A percentile compares a stretch with the other conserved stretches of the same genome.
phyloP scores from a whole-genome alignment of 2,329 filamentous ascomycete species.

The Hymenoscyphus fraxineus region DNA sequence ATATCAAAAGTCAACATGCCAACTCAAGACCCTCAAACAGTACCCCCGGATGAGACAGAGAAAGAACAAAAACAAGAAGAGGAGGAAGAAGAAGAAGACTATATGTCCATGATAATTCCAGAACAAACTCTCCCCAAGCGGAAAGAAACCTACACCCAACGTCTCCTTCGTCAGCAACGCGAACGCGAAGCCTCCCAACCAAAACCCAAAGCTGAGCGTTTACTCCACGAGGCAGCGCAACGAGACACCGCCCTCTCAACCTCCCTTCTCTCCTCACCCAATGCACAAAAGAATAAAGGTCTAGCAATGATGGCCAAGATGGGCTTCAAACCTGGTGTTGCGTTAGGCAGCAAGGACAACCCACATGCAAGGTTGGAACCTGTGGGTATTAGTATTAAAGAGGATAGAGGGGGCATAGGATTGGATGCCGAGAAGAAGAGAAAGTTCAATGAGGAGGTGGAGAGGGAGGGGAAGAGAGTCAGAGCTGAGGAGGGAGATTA shows the following conservation, averaged over 20 bases:
- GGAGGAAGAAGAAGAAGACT: slow-evolving; percentile 81
- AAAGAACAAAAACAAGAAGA: slow-evolving; percentile 18
- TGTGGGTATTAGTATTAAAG: slow-evolving; percentile 71
- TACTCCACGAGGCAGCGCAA: slow-evolving; percentile 65
- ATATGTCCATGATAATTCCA: slow-evolving; percentile 92
- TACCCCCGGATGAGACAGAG: background rate
- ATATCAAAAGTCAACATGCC: slow-evolving; percentile 10
- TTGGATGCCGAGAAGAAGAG: slow-evolving; percentile 79
- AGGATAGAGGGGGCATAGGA: slow-evolving; percentile 78
- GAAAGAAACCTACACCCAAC: slow-evolving; percentile 62
- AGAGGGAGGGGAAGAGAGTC: slow-evolving; percentile 53
- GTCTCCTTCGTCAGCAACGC: slow-evolving; percentile 40
- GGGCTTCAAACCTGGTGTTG: slow-evolving; percentile 75
- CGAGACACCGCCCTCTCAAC: slow-evolving; percentile 73
- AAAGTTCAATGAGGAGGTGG: slow-evolving; percentile 62
- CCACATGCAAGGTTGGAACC: slow-evolving; percentile 58
- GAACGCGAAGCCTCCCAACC: slow-evolving; percentile 65
- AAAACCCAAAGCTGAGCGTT: slow-evolving; percentile 80
- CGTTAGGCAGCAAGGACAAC: slow-evolving; percentile 62
- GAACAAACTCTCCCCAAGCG: slow-evolving; percentile 50
- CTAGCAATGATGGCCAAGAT: slow-evolving; percentile 96
- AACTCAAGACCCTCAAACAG: slow-evolving; percentile 14
- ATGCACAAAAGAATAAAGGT: slow-evolving; percentile 70
- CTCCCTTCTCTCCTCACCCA: slow-evolving; percentile 61
- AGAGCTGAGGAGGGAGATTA: slow-evolving; percentile 69